Evolutionary conservation across 345 rosid genomes (phyloP).

Genomic region (Syzygium oleosum): DNA sequence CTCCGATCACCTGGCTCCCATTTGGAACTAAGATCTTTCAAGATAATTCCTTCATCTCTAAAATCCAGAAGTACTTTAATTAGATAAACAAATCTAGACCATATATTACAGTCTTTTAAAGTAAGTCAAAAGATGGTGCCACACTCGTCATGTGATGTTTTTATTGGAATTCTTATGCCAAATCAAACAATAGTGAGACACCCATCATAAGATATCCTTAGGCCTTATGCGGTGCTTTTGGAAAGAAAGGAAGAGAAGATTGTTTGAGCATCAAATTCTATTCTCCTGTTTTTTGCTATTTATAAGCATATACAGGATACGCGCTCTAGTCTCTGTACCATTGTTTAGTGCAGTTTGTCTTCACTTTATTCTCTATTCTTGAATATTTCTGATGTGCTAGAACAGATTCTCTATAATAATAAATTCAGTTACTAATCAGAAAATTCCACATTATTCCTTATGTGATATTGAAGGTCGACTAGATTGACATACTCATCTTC

Average conservation of each 20-base stretch:
- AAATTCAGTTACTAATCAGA: not conserved
- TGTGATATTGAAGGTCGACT: not conserved
- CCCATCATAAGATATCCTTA: not conserved
- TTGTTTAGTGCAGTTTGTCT: not conserved
- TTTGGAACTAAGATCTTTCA: slow-evolving; percentile 86
- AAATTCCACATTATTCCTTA: not conserved
- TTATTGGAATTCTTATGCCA: not conserved
- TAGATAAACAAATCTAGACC: not conserved
- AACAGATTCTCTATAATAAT: not conserved
- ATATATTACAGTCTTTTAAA: not conserved
- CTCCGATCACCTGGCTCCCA: slow-evolving; percentile 99
- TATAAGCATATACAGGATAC: not conserved
- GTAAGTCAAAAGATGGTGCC: not conserved
- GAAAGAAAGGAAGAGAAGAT: not conserved
- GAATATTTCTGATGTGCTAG: not conserved
- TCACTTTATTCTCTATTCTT: not conserved
- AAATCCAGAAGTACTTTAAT: not conserved
- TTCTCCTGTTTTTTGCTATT: not conserved
- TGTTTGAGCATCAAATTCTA: not conserved
- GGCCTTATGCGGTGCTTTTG: not conserved
- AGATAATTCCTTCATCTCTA: slow-evolving; percentile 86
- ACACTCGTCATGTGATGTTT: not conserved
- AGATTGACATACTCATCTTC: not conserved
- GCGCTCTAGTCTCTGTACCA: not conserved
- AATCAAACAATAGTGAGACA: not conserved